Percentiles rank a stretch among this genome's conserved stretches.
Evolutionary conservation across 202 grass and related monocot species (phyloP).

Genomic region (Zizania palustris): DNA sequence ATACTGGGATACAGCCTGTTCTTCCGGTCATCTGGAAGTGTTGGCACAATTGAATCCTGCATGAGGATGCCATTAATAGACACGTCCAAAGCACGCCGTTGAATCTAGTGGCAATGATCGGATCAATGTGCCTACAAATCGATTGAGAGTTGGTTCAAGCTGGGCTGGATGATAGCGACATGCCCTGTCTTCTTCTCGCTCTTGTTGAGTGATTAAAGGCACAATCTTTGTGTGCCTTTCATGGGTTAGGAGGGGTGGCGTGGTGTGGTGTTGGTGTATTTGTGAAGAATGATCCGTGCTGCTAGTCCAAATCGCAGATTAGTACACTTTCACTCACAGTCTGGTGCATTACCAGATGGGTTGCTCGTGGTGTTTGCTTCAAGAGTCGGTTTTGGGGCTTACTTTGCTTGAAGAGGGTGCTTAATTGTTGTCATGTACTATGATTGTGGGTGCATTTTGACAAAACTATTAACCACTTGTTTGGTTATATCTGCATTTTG

Average conservation of each 20-base stretch:
- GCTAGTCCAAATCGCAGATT: neutral
- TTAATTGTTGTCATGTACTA: conserved; percentile 21
- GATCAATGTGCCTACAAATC: neutral
- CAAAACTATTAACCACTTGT: conserved; percentile 3
- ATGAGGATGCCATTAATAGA: neutral
- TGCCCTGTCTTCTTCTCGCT: neutral
- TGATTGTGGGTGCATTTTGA: conserved; percentile 5
- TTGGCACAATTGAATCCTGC: neutral
- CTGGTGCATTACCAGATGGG: neutral
- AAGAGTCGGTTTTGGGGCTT: neutral
- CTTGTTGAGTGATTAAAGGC: neutral
- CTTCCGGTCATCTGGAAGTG: neutral
- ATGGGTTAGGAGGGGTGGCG: neutral
- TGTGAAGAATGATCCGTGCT: neutral
- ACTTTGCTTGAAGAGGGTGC: neutral
- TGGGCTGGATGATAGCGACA: neutral
- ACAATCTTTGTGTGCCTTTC: neutral
- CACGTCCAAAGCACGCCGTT: neutral
- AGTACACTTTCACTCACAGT: neutral
- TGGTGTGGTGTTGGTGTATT: neutral
- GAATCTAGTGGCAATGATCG: neutral
- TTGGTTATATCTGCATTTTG: conserved; percentile 2
- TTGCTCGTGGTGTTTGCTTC: conserved; percentile 9
- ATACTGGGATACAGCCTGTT: neutral
- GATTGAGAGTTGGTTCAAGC: conserved; percentile 8